Base-by-base conservation (phyloP, 495 filamentous ascomycete species). In the Terfezia boudieri region DNA sequence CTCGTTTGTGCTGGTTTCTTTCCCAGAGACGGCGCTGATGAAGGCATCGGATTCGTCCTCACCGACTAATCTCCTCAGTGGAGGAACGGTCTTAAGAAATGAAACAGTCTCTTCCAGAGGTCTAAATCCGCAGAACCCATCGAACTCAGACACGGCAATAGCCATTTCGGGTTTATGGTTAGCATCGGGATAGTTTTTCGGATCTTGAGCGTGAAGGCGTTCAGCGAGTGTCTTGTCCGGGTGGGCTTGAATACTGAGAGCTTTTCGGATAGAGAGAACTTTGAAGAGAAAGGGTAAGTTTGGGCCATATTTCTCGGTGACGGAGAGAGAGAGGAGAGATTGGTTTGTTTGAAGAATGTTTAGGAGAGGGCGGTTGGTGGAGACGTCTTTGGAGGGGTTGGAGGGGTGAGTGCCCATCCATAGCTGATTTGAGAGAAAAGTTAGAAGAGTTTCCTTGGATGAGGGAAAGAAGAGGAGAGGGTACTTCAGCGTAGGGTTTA, bases 81-180 rank as follows among this genome's bases (percentile, higher is more conserved):
- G 73, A 10, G 81, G 74, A 5, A 94, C 74, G 1, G 76, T 76
- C 16, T 77, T 69, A 9, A 99, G 73, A 67, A 96, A 95, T 65
- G 92, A 84, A 3, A 78, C 71, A 51, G 95, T 89, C 68, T 99
- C 85, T 22, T 64, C 73, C 10, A 96, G 69, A 0, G 90, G 90
- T 14, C 90, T 78, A 72, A 98, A 98, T 14, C 90, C 89, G 62
- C 90, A 98, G 32, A 98, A 74, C 8, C 90, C 90, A 63, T 95
- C 90, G 58, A 98, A 98, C 2, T 83, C 81, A 2, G 90, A 95
- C 64, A 98, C 79, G 53, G 90, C 90, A 63, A 98, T 94, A 54
- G 89, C 83, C 90, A 98, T 98, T 68, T 98, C 90, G 49, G 90
- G 90, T 68, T 98, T 98, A 72, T 98, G 90, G 68, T 98, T 98